Evolutionary conservation across 768 basidiomycete genomes (phyloP).

Genomic region (Suillus lakei): DNA sequence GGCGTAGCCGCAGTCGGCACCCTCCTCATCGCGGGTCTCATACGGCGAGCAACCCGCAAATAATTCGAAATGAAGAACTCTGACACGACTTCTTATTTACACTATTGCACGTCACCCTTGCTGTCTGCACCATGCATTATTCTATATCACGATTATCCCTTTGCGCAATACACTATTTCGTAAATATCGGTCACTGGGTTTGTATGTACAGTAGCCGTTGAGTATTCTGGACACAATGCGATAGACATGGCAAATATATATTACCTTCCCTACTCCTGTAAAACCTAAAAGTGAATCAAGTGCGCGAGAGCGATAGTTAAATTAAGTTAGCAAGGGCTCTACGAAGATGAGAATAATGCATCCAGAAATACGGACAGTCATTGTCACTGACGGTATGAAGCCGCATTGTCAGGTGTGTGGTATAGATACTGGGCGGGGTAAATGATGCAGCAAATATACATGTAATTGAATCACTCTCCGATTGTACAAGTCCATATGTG

Average conservation of each 20-base stretch:
- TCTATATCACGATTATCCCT: slow-evolving; percentile 22
- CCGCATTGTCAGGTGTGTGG: slow-evolving; percentile 17
- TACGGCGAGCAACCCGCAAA: slow-evolving; percentile 80
- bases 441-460: slow-evolving; percentile 31
- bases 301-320: slow-evolving; percentile 25
- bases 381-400: slow-evolving; percentile 19
- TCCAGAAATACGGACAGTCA: slow-evolving; percentile 18
- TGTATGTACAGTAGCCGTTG: slow-evolving; percentile 9
- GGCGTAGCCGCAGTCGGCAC: slow-evolving; percentile 88
- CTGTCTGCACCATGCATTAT: slow-evolving; percentile 29
- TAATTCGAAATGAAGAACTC: slow-evolving; percentile 23
- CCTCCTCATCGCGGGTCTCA: slow-evolving; percentile 70
- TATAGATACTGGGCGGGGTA: slow-evolving; percentile 34
- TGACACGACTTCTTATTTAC: slow-evolving; percentile 24
- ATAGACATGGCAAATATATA: background rate
- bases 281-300: background rate
- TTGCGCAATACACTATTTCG: slow-evolving; percentile 16
- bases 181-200: slow-evolving; percentile 16
- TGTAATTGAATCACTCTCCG: slow-evolving; percentile 22
- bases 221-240: slow-evolving; percentile 1
- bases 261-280: background rate
- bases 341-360: slow-evolving; percentile 8
- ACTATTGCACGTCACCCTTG: slow-evolving; percentile 12
- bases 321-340: slow-evolving; percentile 33
- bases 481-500: slow-evolving; percentile 16